Base-by-base conservation (phyloP, 495 filamentous ascomycete genomes). In the Haplographium delicatum region DNA sequence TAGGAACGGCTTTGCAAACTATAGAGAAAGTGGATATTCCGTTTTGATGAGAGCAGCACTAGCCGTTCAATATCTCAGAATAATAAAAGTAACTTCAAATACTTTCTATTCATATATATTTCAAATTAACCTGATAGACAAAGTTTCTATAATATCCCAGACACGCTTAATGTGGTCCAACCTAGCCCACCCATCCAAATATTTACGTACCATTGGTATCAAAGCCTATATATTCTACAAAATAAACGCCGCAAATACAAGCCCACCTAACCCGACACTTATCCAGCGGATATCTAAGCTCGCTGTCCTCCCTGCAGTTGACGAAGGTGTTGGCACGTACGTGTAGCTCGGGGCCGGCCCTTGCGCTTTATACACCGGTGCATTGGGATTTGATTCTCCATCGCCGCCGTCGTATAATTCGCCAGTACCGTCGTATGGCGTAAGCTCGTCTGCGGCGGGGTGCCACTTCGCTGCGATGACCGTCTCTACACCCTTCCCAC, bases 391-490 rank as follows among this genome's bases (percentile, higher is more conserved):
- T 3, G 19, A 38, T 2, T 18, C 35, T 19, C 58, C 58, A 27
- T 58, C 28, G 23, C 54, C 58, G 4, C 67, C 72, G 53, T 76
- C 73, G 38, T 58, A 66, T 7, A 75, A 61, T 8, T 40, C 62
- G 6, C 74, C 71, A 42, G 69, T 72, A 0, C 73, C 74, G 46
- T 75, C 72, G 41, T 78, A 78, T 3, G 74, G 73, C 1, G 69
- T 71, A 24, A 57, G 30, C n/a, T 49, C 42, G 1, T 54, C 52
- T 19, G 52, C 44, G 0, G 45, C 8, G 2, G 30, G 42, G 8
- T 53, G 52, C 69, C 70, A 76, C 0, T 54, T 38, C 5, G 48
- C 22, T 16, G 54, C 49, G 13, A 76, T 64, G 1, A 19, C 33
- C 0, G 61, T 52, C 23, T 69, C 59, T 8, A 76, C 56, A 0